phyloP scores from a whole-genome alignment of 2,329 filamentous ascomycete species.

The Colletotrichum destructivum region DNA sequence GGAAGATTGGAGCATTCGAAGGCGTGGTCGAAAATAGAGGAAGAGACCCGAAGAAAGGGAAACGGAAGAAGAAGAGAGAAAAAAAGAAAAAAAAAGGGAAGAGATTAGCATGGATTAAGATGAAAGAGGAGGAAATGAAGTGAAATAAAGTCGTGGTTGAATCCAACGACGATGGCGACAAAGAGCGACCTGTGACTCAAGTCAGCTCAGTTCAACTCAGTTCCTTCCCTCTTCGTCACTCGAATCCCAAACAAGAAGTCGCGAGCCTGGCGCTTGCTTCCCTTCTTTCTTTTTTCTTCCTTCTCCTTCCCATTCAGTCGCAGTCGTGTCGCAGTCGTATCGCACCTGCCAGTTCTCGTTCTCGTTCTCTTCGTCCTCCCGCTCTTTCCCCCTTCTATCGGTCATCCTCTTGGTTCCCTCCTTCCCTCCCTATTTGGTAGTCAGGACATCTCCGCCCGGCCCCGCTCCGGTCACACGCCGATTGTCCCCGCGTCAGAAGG shows the following conservation, averaged over 20 bases:
- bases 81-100: no score
- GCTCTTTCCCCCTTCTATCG: constrained; percentile 13
- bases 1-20: constrained; percentile 1
- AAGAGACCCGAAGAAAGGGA: neutral
- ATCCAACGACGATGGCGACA: neutral
- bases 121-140: neutral
- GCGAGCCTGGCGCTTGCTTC: constrained; percentile 33
- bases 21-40: constrained; percentile 25
- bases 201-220: neutral
- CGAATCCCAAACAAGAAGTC: constrained; percentile 12
- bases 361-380: constrained; percentile 10
- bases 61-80: no score
- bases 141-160: constrained; percentile 11
- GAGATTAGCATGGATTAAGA: no score
- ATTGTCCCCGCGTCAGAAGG: neutral
- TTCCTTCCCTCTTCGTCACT: neutral
- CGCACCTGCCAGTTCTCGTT: neutral
- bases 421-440: neutral
- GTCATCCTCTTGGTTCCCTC: constrained; percentile 9
- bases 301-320: neutral
- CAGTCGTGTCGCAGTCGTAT: neutral
- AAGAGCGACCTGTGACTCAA: constrained; percentile 12
- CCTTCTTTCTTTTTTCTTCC: constrained; percentile 14
- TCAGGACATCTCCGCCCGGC: neutral
- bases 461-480: constrained; percentile 27